Percentiles rank a stretch among this genome's conserved stretches.
Conservation (phyloP, 108 stramenopile species). For the Discostella stelligeroides region DNA sequence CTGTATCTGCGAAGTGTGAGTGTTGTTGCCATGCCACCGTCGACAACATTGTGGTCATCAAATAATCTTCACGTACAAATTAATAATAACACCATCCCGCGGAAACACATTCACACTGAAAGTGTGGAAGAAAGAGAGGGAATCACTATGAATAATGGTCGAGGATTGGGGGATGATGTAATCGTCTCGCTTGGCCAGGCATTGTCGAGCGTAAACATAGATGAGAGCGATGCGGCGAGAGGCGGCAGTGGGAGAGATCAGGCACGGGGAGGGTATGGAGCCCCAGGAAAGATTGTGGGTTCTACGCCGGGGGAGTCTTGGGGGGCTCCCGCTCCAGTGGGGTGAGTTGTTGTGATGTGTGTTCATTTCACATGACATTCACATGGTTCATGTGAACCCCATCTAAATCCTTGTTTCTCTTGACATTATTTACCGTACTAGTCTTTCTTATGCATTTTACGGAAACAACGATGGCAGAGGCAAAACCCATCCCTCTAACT, state of each 20-base stretch:
- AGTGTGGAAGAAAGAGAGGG: not conserved
- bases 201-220: constrained; percentile 3
- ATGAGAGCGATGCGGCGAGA: not conserved
- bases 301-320: not conserved
- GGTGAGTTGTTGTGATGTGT: constrained; percentile 9
- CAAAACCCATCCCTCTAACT: constrained; percentile 13
- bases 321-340: constrained; percentile 9
- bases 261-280: not conserved
- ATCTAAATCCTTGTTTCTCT: not conserved
- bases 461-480: constrained; percentile 6
- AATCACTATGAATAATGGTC: not conserved
- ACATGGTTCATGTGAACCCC: not conserved
- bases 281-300: not conserved
- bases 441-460: constrained; percentile 19
- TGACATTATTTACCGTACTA: not conserved
- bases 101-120: too few species aligned
- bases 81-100: not conserved
- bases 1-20: too few species aligned
- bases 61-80: not conserved
- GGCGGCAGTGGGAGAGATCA: not conserved
- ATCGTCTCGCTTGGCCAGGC: constrained; percentile 4
- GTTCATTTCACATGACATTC: not conserved
- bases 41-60: constrained; percentile 14
- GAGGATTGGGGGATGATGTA: constrained; percentile 9
- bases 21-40: not conserved